phyloP scores from a whole-genome alignment of 208 protist genomes.

The Leishmania guyanensis region DNA sequence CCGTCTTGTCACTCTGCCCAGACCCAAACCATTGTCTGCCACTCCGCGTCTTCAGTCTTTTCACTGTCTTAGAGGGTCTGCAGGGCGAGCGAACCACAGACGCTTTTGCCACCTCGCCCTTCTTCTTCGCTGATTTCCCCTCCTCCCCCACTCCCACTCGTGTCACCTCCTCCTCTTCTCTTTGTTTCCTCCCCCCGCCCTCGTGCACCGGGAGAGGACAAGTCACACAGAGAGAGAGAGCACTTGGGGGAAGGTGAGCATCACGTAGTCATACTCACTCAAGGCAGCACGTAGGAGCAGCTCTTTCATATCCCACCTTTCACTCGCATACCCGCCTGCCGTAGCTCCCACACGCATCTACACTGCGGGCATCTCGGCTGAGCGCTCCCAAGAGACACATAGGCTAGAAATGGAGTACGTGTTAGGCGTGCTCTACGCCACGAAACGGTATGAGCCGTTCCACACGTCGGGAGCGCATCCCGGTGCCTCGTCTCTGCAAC shows the following conservation, averaged over 20 bases:
- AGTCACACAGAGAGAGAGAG: neutral
- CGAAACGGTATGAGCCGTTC: constrained; percentile 41
- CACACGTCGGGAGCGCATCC: constrained; percentile 11
- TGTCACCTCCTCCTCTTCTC: neutral
- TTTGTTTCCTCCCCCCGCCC: neutral
- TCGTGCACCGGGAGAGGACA: neutral
- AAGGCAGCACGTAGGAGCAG: neutral
- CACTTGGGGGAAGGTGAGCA: neutral
- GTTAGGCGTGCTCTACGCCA: constrained; percentile 42
- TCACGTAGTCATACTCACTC: neutral
- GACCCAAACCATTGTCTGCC: neutral
- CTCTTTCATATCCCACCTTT: neutral
- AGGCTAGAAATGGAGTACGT: constrained; percentile 41
- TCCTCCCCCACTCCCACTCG: neutral
- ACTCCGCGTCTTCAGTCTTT: neutral
- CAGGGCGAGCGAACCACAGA: neutral
- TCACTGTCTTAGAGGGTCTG: neutral
- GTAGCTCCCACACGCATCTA: neutral
- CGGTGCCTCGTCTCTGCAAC: neutral
- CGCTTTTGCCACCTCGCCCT: neutral
- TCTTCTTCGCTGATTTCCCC: neutral
- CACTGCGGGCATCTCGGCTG: neutral
- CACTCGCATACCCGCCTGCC: neutral
- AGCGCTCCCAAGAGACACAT: neutral
- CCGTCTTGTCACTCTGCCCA: neutral